Conservation (phyloP, 2,329 filamentous ascomycete genomes). For the Bisporella sp. region DNA sequence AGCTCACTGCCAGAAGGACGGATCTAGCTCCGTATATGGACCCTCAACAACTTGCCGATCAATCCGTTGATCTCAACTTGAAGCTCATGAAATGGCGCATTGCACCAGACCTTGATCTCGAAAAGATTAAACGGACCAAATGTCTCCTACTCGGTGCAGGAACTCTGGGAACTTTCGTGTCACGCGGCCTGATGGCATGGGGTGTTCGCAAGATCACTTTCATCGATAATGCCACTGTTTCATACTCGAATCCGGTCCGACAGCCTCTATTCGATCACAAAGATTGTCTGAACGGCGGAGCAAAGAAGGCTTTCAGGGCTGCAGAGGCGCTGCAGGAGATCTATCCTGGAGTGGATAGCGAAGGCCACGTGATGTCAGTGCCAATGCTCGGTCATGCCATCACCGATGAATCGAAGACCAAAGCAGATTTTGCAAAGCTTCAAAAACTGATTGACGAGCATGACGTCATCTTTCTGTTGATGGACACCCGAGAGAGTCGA, state of each 20-base stretch:
- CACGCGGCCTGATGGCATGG: constrained; percentile 89
- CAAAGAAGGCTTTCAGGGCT: constrained; percentile 73
- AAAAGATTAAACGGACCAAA: constrained; percentile 80
- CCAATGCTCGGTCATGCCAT: constrained; percentile 95
- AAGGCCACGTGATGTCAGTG: constrained; percentile 75
- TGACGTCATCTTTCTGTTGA: constrained; percentile 90
- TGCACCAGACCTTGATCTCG: constrained; percentile 78
- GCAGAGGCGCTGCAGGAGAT: constrained; percentile 76
- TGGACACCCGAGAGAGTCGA: constrained; percentile 90
- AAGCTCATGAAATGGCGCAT: constrained; percentile 99
- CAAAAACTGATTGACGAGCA: constrained; percentile 72
- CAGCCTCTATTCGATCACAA: constrained; percentile 88
- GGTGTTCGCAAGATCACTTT: constrained; percentile 93
- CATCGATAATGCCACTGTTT: constrained; percentile 87
- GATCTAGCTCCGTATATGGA: constrained; percentile 93
- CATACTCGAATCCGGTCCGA: constrained; percentile 92
- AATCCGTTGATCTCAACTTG: constrained; percentile 90
- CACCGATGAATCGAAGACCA: constrained; percentile 61
- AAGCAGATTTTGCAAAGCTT: constrained; percentile 68
- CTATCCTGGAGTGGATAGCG: constrained; percentile 80
- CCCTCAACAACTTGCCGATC: constrained; percentile 77
- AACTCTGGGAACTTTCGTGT: constrained; percentile 89
- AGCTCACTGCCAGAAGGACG: constrained; percentile 69
- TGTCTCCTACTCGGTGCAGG: constrained; percentile 89
- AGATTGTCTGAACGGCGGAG: constrained; percentile 81